Base-by-base conservation (phyloP, 2,329 filamentous ascomycete genomes). In the Penicillium sclerotiorum region DNA sequence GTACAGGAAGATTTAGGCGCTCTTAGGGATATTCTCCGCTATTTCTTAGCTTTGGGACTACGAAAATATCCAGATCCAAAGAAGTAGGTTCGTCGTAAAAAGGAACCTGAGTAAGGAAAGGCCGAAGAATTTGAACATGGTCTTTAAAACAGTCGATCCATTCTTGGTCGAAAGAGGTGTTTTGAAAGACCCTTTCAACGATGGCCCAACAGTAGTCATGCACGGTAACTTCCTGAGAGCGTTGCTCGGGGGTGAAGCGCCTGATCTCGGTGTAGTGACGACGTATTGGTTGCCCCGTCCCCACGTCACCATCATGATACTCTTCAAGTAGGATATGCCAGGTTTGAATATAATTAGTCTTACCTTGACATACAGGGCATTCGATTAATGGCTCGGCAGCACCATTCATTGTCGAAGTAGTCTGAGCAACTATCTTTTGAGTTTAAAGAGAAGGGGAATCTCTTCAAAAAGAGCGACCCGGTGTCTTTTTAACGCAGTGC, bases 171-270 rank as follows among this genome's bases (percentile, higher is more conserved):
- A 37, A 37, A 27, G 6, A 11, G 13, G 8, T 13, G 27, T 28
- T 36, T 12, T 20, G 5, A 21, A 45, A 45, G 6, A 45, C 33
- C 5, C 43, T 20, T n/a, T 45, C 4, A 7, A 21, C 22, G 21
- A 45, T 45, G 5, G n/a, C 12, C 43, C 43, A 45, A 23, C 43
- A 45, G 33, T 45, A 45, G 11, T 35, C 18, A 32, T 45, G 43
- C 8, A 45, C 20, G 5, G 43, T 45, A 18, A 37, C 35, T 38
- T 45, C 43, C 18, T 45, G 20, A 7, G 18, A 27, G 5, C 32
- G 43, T 9, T 45, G 27, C 28, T 45, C 43, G 5, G 12, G 12
- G 11, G 43, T 20, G n/a, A 45, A 15, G n/a, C 6, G 12, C 11
- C 23, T 20, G 12, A 45, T 25, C 6, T 45, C 42, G 18, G 30